Base-by-base conservation (phyloP, 1,284 basidiomycete species). In the Rhodotorula sp. region DNA sequence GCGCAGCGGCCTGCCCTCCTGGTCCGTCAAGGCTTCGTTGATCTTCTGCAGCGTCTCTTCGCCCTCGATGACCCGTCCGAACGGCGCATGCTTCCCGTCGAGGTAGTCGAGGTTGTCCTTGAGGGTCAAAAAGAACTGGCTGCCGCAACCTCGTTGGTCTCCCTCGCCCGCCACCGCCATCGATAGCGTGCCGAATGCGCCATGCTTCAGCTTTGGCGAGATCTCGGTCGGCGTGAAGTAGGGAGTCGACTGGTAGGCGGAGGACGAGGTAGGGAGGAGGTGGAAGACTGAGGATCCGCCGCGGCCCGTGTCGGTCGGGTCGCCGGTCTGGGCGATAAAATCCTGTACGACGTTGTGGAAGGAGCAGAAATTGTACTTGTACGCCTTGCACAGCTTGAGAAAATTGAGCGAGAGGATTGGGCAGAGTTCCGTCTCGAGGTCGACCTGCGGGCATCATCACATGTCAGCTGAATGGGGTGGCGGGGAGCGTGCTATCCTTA, bases 271-370 rank as follows among this genome's bases (percentile, higher is more conserved):
- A 69, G 78, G 78, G 86, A 87, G 13, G 90, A 91, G 85, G 86
- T 89, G 74, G 91, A 84, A 27, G 87, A 94, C 84, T 91, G 74
- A 77, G 15, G 63, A 89, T 62, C 95, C 94, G 39, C 95, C 94
- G 49, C 88, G 92, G 32, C 95, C 95, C 4, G 91, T 90, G 22
- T 94, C 94, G n/a, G 90, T 90, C 1, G 94, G 95, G 78, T 98
- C 95, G 47, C 95, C 95, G 4, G 87, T 86, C 81, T 99, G 95
- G 20, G 94, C 94, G 63, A 99, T 86, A 76, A 99, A 99, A 80
- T 97, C 91, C 80, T 94, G 95, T 48, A 94, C 93, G 13, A 99
- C 94, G 82, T 97, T 96, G 85, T 96, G 96, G 84, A 99, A 98
- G 0, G 92, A 91, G 79, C 93, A 91, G 74, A 96, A 83, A 79